Conservation (phyloP, 2,329 filamentous ascomycete species). For the Chaetomium globosum region DNA sequence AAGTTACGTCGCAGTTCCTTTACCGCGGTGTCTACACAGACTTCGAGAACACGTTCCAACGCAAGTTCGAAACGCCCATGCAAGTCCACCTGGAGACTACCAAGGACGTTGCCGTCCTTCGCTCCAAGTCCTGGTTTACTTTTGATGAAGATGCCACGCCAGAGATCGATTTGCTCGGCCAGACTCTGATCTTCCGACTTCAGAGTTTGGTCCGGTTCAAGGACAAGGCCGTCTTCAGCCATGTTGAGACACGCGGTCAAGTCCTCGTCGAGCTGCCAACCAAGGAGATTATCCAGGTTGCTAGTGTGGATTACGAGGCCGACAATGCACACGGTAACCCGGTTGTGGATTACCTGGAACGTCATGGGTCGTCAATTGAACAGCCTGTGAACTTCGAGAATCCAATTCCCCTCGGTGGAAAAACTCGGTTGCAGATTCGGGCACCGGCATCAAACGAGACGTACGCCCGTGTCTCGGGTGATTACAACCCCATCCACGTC, state of each 20-base stretch:
- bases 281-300: conserved; percentile 96
- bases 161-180: conserved; percentile 83
- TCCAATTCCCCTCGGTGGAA: conserved; percentile 90
- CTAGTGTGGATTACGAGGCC: conserved; percentile 93
- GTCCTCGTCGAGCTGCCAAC: conserved; percentile 92
- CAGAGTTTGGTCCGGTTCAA: conserved; percentile 91
- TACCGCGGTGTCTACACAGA: conserved; percentile 93
- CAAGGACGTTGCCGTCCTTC: conserved; percentile 90
- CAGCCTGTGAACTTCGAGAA: conserved; percentile 98
- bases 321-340: conserved; percentile 93
- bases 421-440: conserved; percentile 82
- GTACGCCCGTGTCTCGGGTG: conserved; percentile 94
- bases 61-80: conserved; percentile 93
- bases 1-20: conserved; percentile 96
- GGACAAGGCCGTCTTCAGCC: conserved; percentile 89
- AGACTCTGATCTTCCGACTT: conserved; percentile 94
- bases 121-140: conserved; percentile 97
- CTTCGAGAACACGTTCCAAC: conserved; percentile 97
- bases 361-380: conserved; percentile 88
- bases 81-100: conserved; percentile 83
- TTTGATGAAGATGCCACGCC: conserved; percentile 65
- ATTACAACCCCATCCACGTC: conserved; percentile 99
- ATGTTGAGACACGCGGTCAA: conserved; percentile 87
- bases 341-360: conserved; percentile 92
- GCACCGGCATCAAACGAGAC: conserved; percentile 96